Conservation (phyloP, 805 yeast species). For the Danielia oregonensis region DNA sequence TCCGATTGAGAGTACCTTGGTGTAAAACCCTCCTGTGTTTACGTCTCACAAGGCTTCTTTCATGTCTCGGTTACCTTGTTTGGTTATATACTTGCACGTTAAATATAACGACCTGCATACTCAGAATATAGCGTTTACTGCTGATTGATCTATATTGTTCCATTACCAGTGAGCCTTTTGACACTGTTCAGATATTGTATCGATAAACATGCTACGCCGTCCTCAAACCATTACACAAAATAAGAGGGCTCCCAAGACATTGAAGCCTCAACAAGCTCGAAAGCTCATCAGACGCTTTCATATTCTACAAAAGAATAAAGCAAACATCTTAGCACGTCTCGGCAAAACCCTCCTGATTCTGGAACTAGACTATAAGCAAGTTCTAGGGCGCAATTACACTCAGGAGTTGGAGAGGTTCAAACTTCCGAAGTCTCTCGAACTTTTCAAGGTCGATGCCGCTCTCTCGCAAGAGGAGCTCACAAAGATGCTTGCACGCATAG, state of each 20-base stretch:
- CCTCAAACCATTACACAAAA: conserved; percentile 31
- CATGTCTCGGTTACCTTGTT: no score
- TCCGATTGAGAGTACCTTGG: no score
- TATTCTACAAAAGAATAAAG: conserved; percentile 56
- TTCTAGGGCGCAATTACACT: conserved; percentile 8
- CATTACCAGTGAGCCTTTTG: no score
- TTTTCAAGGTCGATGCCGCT: conserved; percentile 18
- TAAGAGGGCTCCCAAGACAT: conserved; percentile 34
- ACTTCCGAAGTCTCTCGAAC: conserved; percentile 8
- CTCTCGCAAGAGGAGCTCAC: conserved; percentile 16
- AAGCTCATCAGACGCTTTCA: conserved; percentile 77
- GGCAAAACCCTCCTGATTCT: conserved; percentile 15
- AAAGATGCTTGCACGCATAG: conserved; percentile 48
- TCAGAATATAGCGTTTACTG: no score
- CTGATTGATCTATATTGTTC: no score
- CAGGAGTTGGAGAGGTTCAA: conserved; percentile 5
- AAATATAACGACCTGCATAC: no score
- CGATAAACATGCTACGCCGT: conserved; percentile 26
- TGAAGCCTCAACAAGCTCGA: conserved; percentile 71
- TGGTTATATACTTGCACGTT: no score
- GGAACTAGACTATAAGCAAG: conserved; percentile 18
- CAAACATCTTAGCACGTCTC: conserved; percentile 35
- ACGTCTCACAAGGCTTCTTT: no score
- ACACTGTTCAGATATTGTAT: no score
- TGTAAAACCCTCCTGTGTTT: no score